A percentile compares a stretch with the other conserved stretches of the same genome.
Conservation (phyloP, 148 eudicot species). For the Bassia scoparia region DNA sequence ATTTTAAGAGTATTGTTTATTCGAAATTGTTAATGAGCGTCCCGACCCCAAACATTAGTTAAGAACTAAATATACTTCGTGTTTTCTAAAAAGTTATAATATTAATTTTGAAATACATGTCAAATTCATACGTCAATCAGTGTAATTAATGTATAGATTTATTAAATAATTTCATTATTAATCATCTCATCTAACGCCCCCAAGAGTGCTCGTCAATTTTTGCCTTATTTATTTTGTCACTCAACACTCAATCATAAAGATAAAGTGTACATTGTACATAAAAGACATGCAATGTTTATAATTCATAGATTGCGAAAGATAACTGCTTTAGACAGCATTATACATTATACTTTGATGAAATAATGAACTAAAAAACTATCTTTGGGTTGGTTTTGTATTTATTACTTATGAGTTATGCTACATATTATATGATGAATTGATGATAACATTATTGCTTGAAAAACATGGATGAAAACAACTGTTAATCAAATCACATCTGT, state of each 20-base stretch:
- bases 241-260: background rate
- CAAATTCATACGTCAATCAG: too few species aligned
- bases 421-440: too few species aligned
- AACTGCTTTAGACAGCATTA: conserved; percentile 16
- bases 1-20: background rate
- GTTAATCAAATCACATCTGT: background rate
- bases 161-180: too few species aligned
- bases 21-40: too few species aligned
- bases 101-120: too few species aligned
- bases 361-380: background rate
- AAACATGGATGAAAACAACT: conserved; percentile 10
- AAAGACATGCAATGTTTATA: conserved; percentile 1
- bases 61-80: too few species aligned
- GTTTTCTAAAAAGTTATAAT: too few species aligned
- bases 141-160: too few species aligned
- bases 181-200: too few species aligned
- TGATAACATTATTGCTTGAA: background rate
- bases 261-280: background rate
- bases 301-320: conserved; percentile 11
- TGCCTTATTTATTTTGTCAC: too few species aligned
- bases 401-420: background rate
- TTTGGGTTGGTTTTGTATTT: background rate
- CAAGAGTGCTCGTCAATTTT: too few species aligned
- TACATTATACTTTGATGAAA: background rate
- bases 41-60: too few species aligned